Evolutionary conservation across 805 yeast species (phyloP).

Genomic region (Kluyveromyces nonfermentans): DNA sequence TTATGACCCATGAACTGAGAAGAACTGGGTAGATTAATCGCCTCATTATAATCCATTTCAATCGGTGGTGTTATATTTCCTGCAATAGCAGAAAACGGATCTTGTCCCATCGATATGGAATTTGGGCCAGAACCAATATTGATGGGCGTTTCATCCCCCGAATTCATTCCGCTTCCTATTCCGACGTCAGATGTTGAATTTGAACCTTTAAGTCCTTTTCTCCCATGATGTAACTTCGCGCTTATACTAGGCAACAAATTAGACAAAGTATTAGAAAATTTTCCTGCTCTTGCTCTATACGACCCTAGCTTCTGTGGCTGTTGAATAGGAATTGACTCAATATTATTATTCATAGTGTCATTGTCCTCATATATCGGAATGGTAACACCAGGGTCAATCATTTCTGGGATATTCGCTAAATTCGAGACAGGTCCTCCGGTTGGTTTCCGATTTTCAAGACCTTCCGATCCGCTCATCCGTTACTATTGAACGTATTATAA

Average conservation of each 20-base stretch:
- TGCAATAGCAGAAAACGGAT: slow-evolving; percentile 6
- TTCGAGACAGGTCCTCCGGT: slow-evolving; percentile 6
- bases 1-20: slow-evolving; percentile 13
- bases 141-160: slow-evolving; percentile 6
- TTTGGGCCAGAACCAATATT: slow-evolving; percentile 12
- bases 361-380: slow-evolving; percentile 28
- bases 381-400: slow-evolving; percentile 27
- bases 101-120: slow-evolving; percentile 9
- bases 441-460: slow-evolving; percentile 8
- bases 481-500: neutral
- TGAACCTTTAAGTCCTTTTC: slow-evolving; percentile 10
- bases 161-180: slow-evolving; percentile 1
- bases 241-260: slow-evolving; percentile 29
- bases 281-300: slow-evolving; percentile 27
- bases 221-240: slow-evolving; percentile 27
- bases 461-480: neutral
- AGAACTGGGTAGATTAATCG: slow-evolving; percentile 23
- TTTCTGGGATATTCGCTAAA: slow-evolving; percentile 21
- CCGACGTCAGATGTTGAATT: neutral
- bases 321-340: slow-evolving; percentile 9
- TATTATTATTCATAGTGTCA: slow-evolving; percentile 4
- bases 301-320: slow-evolving; percentile 28
- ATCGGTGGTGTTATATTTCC: slow-evolving; percentile 24
- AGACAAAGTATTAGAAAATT: slow-evolving; percentile 27
- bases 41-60: slow-evolving; percentile 14